Percentiles rank a stretch among this genome's conserved stretches.
phyloP scores from a whole-genome alignment of 2,329 filamentous ascomycete species.

The Alternaria sp. region DNA sequence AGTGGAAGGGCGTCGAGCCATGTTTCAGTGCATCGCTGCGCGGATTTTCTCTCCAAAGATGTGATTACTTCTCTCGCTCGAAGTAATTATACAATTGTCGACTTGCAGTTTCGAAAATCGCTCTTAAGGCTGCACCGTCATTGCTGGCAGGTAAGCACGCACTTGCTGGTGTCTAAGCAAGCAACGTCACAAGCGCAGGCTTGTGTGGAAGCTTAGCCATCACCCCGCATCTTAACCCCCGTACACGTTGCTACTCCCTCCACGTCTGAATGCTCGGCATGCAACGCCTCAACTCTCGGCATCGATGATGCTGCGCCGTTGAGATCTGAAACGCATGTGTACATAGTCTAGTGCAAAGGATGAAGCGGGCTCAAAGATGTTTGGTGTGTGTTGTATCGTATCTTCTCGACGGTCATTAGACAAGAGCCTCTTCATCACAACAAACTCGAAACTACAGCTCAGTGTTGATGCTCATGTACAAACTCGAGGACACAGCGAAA shows the following conservation, averaged over 20 bases:
- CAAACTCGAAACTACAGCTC: too few species aligned
- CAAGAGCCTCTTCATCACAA: slow-evolving; percentile 1
- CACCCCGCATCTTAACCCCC: slow-evolving; percentile 13
- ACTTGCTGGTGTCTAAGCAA: slow-evolving; percentile 16
- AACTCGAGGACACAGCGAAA: fast-evolving
- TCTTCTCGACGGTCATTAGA: not conserved
- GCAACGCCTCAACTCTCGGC: slow-evolving; percentile 12
- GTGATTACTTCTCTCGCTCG: not conserved
- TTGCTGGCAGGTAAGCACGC: slow-evolving; percentile 2
- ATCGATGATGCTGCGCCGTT: slow-evolving; percentile 1
- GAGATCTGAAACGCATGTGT: not conserved
- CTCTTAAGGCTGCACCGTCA: not conserved
- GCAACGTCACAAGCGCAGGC: slow-evolving; percentile 24
- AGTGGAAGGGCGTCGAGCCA: not conserved
- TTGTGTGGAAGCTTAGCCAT: slow-evolving; percentile 28
- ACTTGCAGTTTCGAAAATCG: not conserved
- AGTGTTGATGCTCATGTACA: not conserved
- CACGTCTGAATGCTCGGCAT: not conserved
- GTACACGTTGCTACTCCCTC: slow-evolving; percentile 4
- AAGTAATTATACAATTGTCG: not conserved
- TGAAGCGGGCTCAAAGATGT: not conserved
- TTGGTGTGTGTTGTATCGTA: not conserved
- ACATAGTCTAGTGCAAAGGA: not conserved
- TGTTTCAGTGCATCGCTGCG: not conserved
- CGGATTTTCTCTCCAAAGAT: not conserved